phyloP scores from a whole-genome alignment of 2,329 filamentous ascomycete species.

The Cryphonectria japonica region DNA sequence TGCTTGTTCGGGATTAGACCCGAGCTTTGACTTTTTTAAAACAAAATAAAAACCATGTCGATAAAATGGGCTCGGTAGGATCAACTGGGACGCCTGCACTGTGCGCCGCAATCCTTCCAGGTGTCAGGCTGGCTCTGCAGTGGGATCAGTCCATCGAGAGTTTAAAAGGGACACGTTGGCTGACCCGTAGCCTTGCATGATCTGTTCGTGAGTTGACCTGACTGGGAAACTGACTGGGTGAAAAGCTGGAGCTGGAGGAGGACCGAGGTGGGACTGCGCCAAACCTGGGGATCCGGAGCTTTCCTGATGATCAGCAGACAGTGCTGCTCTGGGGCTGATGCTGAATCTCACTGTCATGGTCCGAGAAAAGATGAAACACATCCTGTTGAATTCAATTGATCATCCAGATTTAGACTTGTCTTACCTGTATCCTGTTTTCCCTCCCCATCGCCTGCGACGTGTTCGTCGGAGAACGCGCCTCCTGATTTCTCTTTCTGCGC shows the following conservation, averaged over 20 bases:
- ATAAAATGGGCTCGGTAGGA: slow-evolving; percentile 15
- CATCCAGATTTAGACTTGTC: slow-evolving; percentile 4
- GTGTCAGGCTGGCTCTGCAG: slow-evolving; percentile 4
- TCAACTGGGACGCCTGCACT: neutral
- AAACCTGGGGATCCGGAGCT: slow-evolving; percentile 9
- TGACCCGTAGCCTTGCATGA: slow-evolving; percentile 14
- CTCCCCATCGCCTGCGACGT: neutral
- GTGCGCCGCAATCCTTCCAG: neutral
- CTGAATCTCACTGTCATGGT: slow-evolving; percentile 15
- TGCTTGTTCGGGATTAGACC: neutral
- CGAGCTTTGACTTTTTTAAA: neutral
- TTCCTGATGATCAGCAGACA: slow-evolving; percentile 9
- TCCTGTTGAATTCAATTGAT: slow-evolving; percentile 4
- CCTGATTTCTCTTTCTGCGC: neutral
- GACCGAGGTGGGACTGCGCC: neutral
- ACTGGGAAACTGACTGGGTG: neutral
- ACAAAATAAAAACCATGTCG: neutral
- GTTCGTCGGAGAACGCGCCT: neutral
- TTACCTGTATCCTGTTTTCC: neutral
- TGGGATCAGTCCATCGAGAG: slow-evolving; percentile 5
- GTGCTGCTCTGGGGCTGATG: slow-evolving; percentile 12
- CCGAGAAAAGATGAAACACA: slow-evolving; percentile 20
- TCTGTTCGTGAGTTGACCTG: neutral
- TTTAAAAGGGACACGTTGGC: slow-evolving; percentile 1
- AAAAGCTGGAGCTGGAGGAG: neutral